Evolutionary conservation across 164 flowering plant genomes (phyloP).

Genomic region (Liquidambar formosana): DNA sequence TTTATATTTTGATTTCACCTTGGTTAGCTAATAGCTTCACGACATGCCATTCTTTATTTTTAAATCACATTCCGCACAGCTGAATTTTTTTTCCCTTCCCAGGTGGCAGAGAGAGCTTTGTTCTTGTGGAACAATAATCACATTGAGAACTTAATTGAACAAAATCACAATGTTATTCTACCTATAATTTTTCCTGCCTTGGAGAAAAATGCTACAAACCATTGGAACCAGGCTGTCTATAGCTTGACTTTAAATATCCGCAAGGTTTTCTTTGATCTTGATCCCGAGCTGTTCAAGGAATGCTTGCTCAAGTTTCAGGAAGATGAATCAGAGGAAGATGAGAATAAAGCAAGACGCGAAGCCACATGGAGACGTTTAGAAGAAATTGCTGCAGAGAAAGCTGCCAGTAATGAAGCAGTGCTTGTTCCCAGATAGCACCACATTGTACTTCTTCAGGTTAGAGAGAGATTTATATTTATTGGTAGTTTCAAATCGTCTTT

Average conservation of each 20-base stretch:
- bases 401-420: constrained; percentile 8
- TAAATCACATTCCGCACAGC: background rate
- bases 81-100: background rate
- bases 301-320: constrained; percentile 26
- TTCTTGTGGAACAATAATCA: constrained; percentile 32
- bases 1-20: no score
- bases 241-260: constrained; percentile 21
- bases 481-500: background rate
- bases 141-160: constrained; percentile 19
- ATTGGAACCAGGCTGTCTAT: constrained; percentile 29
- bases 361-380: constrained; percentile 20
- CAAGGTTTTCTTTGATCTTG: constrained; percentile 21
- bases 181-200: constrained; percentile 25
- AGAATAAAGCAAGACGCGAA: constrained; percentile 14
- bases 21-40: no score
- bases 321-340: constrained; percentile 21
- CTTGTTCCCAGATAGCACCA: background rate
- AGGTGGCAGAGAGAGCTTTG: constrained; percentile 31
- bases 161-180: constrained; percentile 13
- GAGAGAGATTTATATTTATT: constrained; percentile 9
- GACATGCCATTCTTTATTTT: background rate
- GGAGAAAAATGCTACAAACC: constrained; percentile 23
- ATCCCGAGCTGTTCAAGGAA: constrained; percentile 23
- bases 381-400: constrained; percentile 19
- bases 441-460: background rate